Conservation (phyloP, 495 filamentous ascomycete genomes). For the Venustampulla echinocandica region DNA sequence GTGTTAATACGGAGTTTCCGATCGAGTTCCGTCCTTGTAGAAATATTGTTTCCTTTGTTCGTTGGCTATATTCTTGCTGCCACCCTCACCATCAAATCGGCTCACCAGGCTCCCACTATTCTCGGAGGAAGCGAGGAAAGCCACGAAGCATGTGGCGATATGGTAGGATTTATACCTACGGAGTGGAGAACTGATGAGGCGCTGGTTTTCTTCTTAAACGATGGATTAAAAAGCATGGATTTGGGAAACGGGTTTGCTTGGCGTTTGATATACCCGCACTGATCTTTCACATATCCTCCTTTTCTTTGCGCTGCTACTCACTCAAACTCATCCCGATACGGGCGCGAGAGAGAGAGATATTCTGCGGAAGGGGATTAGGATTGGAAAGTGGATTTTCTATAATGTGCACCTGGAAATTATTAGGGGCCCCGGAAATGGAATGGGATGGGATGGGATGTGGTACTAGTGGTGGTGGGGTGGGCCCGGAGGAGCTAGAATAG, state of each 20-base stretch:
- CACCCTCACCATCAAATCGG: background rate
- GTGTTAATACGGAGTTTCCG: conserved; percentile 4
- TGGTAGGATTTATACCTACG: too few relatives aligned
- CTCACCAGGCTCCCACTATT: too few relatives aligned
- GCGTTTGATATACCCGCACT: conserved; percentile 7
- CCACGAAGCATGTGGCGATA: too few relatives aligned
- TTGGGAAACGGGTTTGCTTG: background rate
- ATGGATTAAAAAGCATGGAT: conserved; percentile 5
- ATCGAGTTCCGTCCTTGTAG: conserved; percentile 1
- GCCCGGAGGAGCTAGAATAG: background rate
- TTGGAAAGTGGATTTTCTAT: background rate
- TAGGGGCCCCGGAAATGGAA: background rate
- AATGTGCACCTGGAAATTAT: background rate
- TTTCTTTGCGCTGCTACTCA: background rate
- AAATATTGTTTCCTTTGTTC: conserved; percentile 1
- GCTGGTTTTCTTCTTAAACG: background rate
- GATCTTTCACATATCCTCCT: too few relatives aligned
- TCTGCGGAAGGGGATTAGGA: background rate
- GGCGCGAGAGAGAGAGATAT: background rate
- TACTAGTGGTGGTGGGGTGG: too few relatives aligned
- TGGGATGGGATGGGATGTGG: too few relatives aligned
- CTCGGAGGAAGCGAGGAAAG: too few relatives aligned
- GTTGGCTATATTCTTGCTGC: background rate
- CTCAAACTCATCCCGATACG: background rate
- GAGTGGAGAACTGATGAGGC: background rate